Evolutionary conservation across 306 rosid genomes (phyloP), one percentile per base, ranked within the genome.

Genomic region (Quercus gilva): DNA sequence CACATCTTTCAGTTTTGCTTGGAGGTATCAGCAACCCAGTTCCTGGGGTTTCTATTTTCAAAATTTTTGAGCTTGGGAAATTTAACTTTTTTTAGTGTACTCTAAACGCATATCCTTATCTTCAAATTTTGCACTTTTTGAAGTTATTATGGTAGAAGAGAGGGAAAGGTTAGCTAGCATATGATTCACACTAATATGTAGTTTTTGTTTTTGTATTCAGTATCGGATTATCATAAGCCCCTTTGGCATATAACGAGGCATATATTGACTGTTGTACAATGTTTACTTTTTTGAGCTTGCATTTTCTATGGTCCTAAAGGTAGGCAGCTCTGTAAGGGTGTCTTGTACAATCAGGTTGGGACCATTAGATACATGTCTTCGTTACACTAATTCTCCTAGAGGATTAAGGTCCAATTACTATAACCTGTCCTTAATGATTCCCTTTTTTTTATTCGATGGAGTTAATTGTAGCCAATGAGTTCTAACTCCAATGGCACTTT

Each of bases 11-110:
- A 35, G 20, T 75, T 76, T 58, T 69, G 74, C 71, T 9, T 29
- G 76, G 81, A 69, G 83, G 69, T 71, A 52, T 59, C 53, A 53
- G 9, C 74, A 83, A 83, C 76, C 41, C 49, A 78, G 81, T 63
- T 76, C 74, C 28, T 20, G 63, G 80, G 80, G 49, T 52, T 26
- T 70, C 68, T 64, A 4, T 21, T 29, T 3, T 76, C 56, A 15
- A 65, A 64, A 81, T 76, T 81, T 68, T 73, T 71, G 71, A 80
- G 69, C 79, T 74, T 33, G 45, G 26, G 61, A 52, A 29, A 23
- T 55, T 20, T 55, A 5, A 5, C 17, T 10, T 17, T 64, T 63
- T 43, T 59, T 57, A 5, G n/a, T 63, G 69, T 70, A 79, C 49
- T 8, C 76, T 61, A 9, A 18, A 55, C 49, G 65, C 80, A 33